Percentiles rank a stretch among this genome's conserved stretches.
Conservation (phyloP, 164 flowering plant genomes). For the Buxus sempervirens region DNA sequence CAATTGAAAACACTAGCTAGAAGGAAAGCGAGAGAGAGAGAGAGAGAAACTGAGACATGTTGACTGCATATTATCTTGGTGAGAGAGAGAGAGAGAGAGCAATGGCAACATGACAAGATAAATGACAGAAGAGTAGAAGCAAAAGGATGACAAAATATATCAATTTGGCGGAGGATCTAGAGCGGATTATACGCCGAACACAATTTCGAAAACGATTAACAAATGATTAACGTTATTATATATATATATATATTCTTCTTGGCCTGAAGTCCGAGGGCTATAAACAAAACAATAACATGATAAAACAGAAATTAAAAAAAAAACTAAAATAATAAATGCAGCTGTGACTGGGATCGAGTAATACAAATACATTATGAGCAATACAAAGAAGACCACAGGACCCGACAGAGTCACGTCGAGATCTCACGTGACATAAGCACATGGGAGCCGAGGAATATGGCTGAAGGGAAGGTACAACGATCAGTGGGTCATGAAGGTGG, state of each 20-base stretch:
- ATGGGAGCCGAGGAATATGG: constrained; percentile 52
- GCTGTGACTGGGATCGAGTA: too few species aligned
- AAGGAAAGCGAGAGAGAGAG: constrained; percentile 5
- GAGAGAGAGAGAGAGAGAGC: not conserved
- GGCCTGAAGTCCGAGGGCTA: not conserved
- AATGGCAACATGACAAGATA: too few species aligned
- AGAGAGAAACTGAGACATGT: constrained; percentile 31
- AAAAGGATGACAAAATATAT: too few species aligned
- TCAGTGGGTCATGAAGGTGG: constrained; percentile 29
- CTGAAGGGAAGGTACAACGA: not conserved
- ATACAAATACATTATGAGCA: constrained; percentile 27
- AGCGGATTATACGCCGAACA: constrained; percentile 91
- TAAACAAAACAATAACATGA: too few species aligned
- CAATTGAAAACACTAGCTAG: constrained; percentile 21
- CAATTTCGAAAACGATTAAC: constrained; percentile 38
- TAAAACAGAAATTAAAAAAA: not conserved
- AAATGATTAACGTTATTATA: constrained; percentile 18
- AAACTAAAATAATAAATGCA: not conserved
- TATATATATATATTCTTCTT: constrained; percentile 9
- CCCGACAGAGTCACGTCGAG: constrained; percentile 33
- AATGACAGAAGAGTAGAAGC: too few species aligned
- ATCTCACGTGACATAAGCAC: constrained; percentile 46
- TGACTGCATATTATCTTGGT: constrained; percentile 30
- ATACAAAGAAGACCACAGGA: constrained; percentile 16
- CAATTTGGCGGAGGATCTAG: constrained; percentile 62